Percentiles rank a stretch among this genome's conserved stretches.
Evolutionary conservation across 768 basidiomycete species (phyloP).

Genomic region (Fomitopsis serialis): DNA sequence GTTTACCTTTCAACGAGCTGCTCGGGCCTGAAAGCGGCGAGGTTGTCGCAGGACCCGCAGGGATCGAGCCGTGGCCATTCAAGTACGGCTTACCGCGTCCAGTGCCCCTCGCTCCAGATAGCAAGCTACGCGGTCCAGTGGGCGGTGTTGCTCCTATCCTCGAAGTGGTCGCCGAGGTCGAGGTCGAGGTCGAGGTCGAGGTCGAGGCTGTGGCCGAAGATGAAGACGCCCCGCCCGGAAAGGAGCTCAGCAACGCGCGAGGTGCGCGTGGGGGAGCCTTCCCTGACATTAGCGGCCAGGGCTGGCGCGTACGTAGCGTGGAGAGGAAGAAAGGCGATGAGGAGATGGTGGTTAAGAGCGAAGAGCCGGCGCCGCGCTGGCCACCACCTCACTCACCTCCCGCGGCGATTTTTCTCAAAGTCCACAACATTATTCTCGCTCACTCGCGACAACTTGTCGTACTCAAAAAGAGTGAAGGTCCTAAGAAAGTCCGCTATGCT

Average conservation of each 20-base stretch:
- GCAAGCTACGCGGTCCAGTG: constrained; percentile 60
- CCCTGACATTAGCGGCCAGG: constrained; percentile 54
- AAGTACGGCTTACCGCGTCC: constrained; percentile 36
- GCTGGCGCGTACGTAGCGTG: not conserved
- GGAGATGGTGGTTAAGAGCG: constrained; percentile 17
- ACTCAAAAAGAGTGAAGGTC: not conserved
- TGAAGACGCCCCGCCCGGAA: constrained; percentile 29
- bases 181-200: constrained; percentile 24
- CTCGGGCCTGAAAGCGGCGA: constrained; percentile 27
- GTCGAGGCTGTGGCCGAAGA: constrained; percentile 30
- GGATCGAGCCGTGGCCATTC: constrained; percentile 35
- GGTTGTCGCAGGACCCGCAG: constrained; percentile 20
- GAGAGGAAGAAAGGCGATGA: not conserved
- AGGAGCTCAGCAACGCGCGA: constrained; percentile 53
- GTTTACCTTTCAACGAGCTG: constrained; percentile 36
- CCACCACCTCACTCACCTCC: not conserved
- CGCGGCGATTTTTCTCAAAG: not conserved
- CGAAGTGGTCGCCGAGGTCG: constrained; percentile 18
- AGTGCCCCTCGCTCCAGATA: constrained; percentile 25
- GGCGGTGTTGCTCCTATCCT: constrained; percentile 54
- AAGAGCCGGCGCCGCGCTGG: constrained; percentile 6
- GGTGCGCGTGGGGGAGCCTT: constrained; percentile 75
- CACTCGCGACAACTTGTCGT: not conserved
- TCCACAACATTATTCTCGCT: not conserved
- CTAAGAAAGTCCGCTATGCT: not conserved